These are phyloP conservation scores for Eragrostis tef DNA, from an alignment of 202 grass and related monocot genomes.

Conservation along the genomic window DNA sequence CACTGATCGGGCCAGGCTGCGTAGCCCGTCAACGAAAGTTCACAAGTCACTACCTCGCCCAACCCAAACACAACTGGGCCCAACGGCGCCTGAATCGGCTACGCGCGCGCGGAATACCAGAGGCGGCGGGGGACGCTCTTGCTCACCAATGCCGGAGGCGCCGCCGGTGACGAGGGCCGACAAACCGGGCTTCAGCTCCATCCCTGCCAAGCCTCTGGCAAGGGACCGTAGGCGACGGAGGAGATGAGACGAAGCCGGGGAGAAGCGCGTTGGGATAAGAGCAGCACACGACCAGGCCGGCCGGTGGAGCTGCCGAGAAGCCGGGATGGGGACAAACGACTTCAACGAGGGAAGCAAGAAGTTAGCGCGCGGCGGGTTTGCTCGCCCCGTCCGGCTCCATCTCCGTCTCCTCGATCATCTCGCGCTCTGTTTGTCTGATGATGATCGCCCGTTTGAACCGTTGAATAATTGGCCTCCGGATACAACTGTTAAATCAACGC, in stretches of 20 bases:
- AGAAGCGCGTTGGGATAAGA: neutral
- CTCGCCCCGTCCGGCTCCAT: constrained; percentile 4
- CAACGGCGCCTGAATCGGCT: neutral
- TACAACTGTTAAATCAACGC: too few species aligned
- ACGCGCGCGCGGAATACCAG: neutral
- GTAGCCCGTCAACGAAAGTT: neutral
- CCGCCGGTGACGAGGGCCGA: constrained; percentile 91
- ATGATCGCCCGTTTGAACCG: neutral
- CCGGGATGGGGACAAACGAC: constrained; percentile 4
- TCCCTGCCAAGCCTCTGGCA: constrained; percentile 30
- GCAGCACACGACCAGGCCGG: neutral
- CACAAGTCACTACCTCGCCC: neutral
- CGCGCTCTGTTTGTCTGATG: neutral
- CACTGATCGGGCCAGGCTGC: neutral
- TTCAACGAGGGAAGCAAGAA: neutral
- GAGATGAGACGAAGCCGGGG: constrained; percentile 1
- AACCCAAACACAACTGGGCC: neutral
- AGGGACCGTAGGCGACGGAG: neutral
- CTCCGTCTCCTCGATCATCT: neutral
- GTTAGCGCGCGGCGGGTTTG: neutral
- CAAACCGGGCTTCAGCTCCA: constrained; percentile 97
- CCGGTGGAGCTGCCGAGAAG: constrained; percentile 10
- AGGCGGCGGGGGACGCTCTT: neutral
- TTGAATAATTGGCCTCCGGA: too few species aligned
- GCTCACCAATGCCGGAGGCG: constrained; percentile 84